These are phyloP conservation scores for Chaetomidium leptoderma DNA, from an alignment of 495 filamentous ascomycete species.

Conservation along the genomic window DNA sequence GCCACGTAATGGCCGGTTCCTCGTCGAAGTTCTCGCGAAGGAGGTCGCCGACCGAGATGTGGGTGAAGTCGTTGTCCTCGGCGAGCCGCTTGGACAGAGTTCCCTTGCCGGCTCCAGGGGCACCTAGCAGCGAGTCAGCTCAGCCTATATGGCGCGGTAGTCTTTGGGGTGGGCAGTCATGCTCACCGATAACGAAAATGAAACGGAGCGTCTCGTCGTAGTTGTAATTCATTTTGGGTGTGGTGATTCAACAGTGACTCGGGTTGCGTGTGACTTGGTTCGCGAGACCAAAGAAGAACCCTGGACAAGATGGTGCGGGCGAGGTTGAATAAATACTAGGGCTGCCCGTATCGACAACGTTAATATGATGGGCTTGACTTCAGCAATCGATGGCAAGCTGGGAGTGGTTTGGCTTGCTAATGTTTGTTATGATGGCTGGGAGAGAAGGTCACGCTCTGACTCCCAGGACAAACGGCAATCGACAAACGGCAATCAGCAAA, in stretches of 20 bases:
- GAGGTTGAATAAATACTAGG: neutral
- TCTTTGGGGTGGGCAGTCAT: neutral
- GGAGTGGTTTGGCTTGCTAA: no score
- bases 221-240: neutral
- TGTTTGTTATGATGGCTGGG: neutral
- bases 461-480: neutral
- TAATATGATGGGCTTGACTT: no score
- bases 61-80: constrained; percentile 26
- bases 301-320: neutral
- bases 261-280: neutral
- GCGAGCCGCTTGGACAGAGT: constrained; percentile 31
- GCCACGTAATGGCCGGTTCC: constrained; percentile 13
- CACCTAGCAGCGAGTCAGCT: constrained; percentile 18
- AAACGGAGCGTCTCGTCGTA: neutral
- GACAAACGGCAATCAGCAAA: neutral
- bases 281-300: neutral
- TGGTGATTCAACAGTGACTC: no score
- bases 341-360: no score
- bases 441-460: neutral
- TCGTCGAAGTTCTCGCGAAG: constrained; percentile 21
- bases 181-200: constrained; percentile 11
- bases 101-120: constrained; percentile 40
- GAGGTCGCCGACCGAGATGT: constrained; percentile 42
- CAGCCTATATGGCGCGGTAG: neutral
- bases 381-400: no score